Percentiles rank a stretch among this genome's conserved stretches.
These are phyloP conservation scores for Cyclotella cryptica DNA, from an alignment of 108 stramenopile species.

Conservation along the genomic window DNA sequence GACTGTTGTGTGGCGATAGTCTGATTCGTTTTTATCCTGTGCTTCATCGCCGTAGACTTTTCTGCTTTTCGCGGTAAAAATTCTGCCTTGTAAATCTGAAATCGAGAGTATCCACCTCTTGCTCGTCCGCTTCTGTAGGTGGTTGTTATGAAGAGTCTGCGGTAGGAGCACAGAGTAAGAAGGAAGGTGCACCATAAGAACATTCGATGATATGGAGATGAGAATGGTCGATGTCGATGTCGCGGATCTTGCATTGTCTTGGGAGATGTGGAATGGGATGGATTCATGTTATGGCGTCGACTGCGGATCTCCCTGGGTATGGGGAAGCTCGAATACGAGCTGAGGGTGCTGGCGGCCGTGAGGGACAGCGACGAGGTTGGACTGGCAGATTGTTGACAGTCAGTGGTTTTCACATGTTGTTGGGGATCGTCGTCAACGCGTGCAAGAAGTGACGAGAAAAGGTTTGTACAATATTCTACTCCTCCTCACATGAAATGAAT, in stretches of 20 bases:
- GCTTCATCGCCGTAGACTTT: not conserved
- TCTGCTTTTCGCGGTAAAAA: conserved; percentile 15
- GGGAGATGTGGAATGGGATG: not conserved
- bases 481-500: too few species aligned
- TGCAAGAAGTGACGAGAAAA: too few species aligned
- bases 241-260: conserved; percentile 10
- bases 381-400: too few species aligned
- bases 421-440: too few species aligned
- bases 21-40: not conserved
- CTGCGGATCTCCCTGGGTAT: too few species aligned
- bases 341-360: too few species aligned
- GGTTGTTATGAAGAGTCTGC: conserved; percentile 9
- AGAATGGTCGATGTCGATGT: not conserved
- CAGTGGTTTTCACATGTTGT: too few species aligned
- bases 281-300: not conserved
- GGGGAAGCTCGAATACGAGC: too few species aligned
- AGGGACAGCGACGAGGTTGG: too few species aligned
- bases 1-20: not conserved
- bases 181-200: conserved; percentile 14
- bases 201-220: conserved; percentile 3
- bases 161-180: conserved; percentile 17
- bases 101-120: not conserved
- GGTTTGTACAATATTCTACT: too few species aligned
- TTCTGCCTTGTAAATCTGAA: conserved; percentile 25
- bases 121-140: not conserved